A percentile compares a stretch with the other conserved stretches of the same genome.
These are phyloP conservation scores for Theileria orientalis DNA, from an alignment of 169 alveolate genomes.

Conservation along the genomic window DNA sequence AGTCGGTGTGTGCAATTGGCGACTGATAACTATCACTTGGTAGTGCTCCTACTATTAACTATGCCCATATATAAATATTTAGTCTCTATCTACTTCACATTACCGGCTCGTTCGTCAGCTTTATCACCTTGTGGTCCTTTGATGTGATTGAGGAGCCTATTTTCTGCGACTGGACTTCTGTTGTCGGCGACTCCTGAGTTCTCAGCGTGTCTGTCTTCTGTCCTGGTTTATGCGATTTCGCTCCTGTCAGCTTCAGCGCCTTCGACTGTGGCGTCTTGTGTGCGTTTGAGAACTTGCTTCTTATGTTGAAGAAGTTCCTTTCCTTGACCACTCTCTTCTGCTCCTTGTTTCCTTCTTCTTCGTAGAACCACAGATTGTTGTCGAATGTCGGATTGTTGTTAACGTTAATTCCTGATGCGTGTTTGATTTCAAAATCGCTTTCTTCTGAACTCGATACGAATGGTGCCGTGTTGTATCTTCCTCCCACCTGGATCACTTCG, in stretches of 20 bases:
- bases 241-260: neutral
- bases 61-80: neutral
- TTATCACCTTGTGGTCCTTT: slow-evolving; percentile 12
- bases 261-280: slow-evolving; percentile 5
- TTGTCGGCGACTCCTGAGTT: neutral
- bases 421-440: slow-evolving; percentile 21
- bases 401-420: slow-evolving; percentile 13
- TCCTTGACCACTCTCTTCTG: slow-evolving; percentile 26
- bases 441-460: neutral
- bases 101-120: slow-evolving; percentile 9
- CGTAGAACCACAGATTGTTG: slow-evolving; percentile 19
- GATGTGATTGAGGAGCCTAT: neutral
- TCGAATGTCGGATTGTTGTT: neutral
- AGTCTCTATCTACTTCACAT: neutral
- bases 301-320: slow-evolving; percentile 40
- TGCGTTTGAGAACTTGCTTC: slow-evolving; percentile 24
- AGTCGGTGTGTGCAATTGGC: no score
- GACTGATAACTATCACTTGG: no score
- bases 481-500: slow-evolving; percentile 3
- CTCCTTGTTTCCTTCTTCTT: slow-evolving; percentile 21
- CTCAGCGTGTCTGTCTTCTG: neutral
- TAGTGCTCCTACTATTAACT: no score
- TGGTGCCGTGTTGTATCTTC: slow-evolving; percentile 1
- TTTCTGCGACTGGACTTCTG: neutral
- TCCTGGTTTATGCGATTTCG: no score